Base-by-base conservation (phyloP, 441 rosid genomes). In the Gossypium trilobum region DNA sequence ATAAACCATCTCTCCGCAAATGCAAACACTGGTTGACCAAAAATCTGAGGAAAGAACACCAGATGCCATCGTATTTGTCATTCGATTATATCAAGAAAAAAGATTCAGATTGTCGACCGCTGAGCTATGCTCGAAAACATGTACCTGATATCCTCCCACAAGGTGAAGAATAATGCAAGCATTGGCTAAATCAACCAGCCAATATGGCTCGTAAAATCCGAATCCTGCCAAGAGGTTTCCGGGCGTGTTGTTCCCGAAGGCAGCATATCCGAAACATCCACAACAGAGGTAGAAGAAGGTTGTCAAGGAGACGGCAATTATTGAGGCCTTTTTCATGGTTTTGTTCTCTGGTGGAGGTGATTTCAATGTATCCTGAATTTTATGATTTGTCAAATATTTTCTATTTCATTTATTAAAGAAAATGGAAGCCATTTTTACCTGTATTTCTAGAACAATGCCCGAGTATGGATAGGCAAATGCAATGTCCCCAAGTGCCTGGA, bases 211-310 rank as follows among this genome's bases (percentile, higher is more conserved):
- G 13, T 82, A 88, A 80, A 92, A 92, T 20, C 95, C 95, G 0
- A 84, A 86, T 42, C 93, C 98, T 9, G 97, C 86, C 78, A 92
- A 81, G 55, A 92, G 88, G 80, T 92, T 92, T 59, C 98, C 98
- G 0, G 96, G 96, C 0, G 92, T 86, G 0, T 55, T 9, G 31
- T 84, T 77, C 11, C 96, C 96, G 36, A 92, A 91, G 36, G 98
- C 93, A 5, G 98, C 98, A 61, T 91, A 91, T 11, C 98, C 96
- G 0, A 89, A 85, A 81, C 95, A 87, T 61, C 89, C 98, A 54
- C 97, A 92, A 39, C 89, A 86, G 14, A 90, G 79, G 78, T 86
- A 92, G 82, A 92, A 91, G 81, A 84, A 85, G 17, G 93, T 90
- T 63, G 87, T 85, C 10, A 86, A 14, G 51, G 77, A 48, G 54